A percentile compares a stretch with the other conserved stretches of the same genome.
phyloP scores from a whole-genome alignment of 1,139 yeast species.

The Zygosaccharomyces pseudobailii region DNA sequence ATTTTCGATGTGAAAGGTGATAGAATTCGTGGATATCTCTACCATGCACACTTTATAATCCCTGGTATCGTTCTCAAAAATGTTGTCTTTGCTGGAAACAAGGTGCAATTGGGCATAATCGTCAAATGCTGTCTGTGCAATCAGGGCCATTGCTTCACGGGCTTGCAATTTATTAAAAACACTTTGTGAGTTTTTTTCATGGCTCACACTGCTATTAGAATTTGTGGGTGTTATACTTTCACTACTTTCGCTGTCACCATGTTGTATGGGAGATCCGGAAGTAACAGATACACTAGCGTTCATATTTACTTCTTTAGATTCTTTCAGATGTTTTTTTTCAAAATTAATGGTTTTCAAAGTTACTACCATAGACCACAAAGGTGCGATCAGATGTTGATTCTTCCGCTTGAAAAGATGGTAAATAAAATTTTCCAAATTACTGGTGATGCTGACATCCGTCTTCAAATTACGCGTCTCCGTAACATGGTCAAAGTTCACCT shows the following conservation, averaged over 20 bases:
- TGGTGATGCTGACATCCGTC: conserved; percentile 23
- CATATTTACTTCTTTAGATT: conserved; percentile 7
- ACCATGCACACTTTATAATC: conserved; percentile 42
- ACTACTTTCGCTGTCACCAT: conserved; percentile 6
- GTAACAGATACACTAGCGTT: conserved; percentile 1
- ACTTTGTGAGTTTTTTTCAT: conserved; percentile 29
- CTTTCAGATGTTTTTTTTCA: conserved; percentile 25
- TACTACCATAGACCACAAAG: conserved; percentile 64
- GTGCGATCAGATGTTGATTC: conserved; percentile 34
- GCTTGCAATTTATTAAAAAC: conserved; percentile 24
- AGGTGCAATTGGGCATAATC: conserved; percentile 35
- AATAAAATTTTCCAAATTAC: conserved; percentile 31
- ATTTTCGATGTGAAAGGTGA: conserved; percentile 44
- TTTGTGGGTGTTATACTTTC: conserved; percentile 34
- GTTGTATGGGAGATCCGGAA: conserved; percentile 3
- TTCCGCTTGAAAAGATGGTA: conserved; percentile 27
- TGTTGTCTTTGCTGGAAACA: conserved; percentile 29
- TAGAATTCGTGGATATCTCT: conserved; percentile 51
- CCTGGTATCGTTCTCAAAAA: conserved; percentile 27
- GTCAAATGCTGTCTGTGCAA: conserved; percentile 38
- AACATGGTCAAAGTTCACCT: conserved; percentile 11
- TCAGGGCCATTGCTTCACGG: conserved; percentile 33
- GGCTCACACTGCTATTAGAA: conserved; percentile 38
- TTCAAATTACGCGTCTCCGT: conserved; percentile 13
- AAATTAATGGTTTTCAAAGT: conserved; percentile 53